Base-by-base conservation (phyloP, 331 rosid species). In the Spiraea crenata region DNA sequence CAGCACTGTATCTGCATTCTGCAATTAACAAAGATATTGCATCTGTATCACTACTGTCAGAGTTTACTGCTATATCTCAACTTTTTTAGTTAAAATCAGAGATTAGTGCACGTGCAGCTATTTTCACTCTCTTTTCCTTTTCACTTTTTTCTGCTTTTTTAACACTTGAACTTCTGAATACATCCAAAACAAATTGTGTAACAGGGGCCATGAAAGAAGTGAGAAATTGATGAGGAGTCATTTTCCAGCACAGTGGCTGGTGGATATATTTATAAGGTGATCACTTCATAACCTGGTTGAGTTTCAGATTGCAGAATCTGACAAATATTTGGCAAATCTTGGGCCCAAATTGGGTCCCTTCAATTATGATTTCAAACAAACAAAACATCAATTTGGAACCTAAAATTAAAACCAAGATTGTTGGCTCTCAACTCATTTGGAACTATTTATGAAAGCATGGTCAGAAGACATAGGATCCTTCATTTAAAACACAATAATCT, bases 401-500 rank as follows among this genome's bases (percentile, higher is more conserved):
- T 31, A 79, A 76, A 63, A 50, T 79, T 45, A 70, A 67, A 46
- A 65, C 72, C 31, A 25, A 52, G 77, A 64, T 66, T 66, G 31
- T 25, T 34, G 65, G 61, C n/a, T 3, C n/a, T 3, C 31, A 57
- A 69, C 72, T 65, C 74, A 73, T 45, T 44, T 72, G 75, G 48
- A 65, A 77, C 62, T 57, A 79, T 40, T 66, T 73, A 49, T 61
- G 74, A 60, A 75, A 63, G 70, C 49, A 62, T 67, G 73, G 5
- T 67, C 67, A 75, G 40, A 74, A 48, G 31, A 82, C 79, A 49
- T 75, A 74, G 92, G 87, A 90, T 77, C 87, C 90, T 90, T 81
- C 81, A 70, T 70, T 69, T 80, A 79, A 77, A 72, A 83, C 85
- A 73, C 81, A 82, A 71, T 39, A 55, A 35, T 70, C 67, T 74